Percentiles rank a stretch among this genome's conserved stretches.
Evolutionary conservation across 202 grass and related monocot genomes (phyloP).

Genomic region (Brachypodium distachyon): DNA sequence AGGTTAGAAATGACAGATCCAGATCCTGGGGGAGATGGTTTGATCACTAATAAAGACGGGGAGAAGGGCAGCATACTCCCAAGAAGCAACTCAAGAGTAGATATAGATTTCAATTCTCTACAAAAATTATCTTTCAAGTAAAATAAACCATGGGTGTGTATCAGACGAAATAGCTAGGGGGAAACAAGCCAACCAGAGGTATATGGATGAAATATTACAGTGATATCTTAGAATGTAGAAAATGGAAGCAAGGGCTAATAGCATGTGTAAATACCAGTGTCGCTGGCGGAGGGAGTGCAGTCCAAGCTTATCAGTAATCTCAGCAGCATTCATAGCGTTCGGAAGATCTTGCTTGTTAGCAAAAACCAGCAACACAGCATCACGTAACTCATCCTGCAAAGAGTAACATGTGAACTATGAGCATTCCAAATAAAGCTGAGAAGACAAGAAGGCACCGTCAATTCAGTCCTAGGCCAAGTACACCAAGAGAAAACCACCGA

Average conservation of each 20-base stretch:
- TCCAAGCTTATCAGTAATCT: slow-evolving; percentile 90
- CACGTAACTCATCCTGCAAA: slow-evolving; percentile 76
- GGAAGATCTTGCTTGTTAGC: slow-evolving; percentile 98
- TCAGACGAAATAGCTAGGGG: too few species aligned
- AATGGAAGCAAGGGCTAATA: background rate
- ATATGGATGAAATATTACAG: too few species aligned
- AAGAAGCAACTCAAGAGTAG: too few species aligned
- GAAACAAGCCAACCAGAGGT: background rate
- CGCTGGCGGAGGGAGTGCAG: slow-evolving; percentile 88
- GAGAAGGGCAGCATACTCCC: too few species aligned
- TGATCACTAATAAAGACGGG: too few species aligned
- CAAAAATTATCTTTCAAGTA: background rate
- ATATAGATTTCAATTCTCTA: background rate
- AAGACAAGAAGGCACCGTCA: background rate
- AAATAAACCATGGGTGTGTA: background rate
- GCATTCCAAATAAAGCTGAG: background rate
- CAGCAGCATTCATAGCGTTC: slow-evolving; percentile 89
- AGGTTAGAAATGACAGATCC: too few species aligned
- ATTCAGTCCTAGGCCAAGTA: background rate
- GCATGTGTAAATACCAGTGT: slow-evolving; percentile 43
- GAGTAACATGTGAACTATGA: background rate
- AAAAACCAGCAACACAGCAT: slow-evolving; percentile 88
- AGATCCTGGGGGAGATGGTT: too few species aligned
- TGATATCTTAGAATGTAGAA: background rate
- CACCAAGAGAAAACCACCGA: background rate